Conservation (phyloP, 352 stramenopile genomes). For the Peronospora destructor region DNA sequence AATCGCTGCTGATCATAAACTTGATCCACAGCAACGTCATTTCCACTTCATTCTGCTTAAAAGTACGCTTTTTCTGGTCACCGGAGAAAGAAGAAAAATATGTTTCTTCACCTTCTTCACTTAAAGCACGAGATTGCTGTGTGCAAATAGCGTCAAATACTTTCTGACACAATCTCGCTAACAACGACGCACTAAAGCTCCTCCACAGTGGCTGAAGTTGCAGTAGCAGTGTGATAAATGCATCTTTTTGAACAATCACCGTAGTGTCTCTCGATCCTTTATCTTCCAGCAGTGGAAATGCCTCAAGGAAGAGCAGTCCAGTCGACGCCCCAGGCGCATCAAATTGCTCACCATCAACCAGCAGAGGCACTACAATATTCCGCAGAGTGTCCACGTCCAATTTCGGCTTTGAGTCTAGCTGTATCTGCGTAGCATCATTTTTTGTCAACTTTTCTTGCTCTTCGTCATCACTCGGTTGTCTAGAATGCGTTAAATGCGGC, state of each 20-base stretch:
- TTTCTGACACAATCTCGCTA: constrained; percentile 45
- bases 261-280: constrained; percentile 3
- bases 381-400: constrained; percentile 49
- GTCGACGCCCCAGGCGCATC: constrained; percentile 34
- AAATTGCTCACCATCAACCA: constrained; percentile 56
- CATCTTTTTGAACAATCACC: constrained; percentile 23
- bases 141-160: constrained; percentile 26
- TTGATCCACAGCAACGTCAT: constrained; percentile 52
- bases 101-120: constrained; percentile 7
- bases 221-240: constrained; percentile 36
- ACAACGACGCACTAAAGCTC: constrained; percentile 43
- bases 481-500: constrained; percentile 19
- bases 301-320: constrained; percentile 40
- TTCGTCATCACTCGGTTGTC: not conserved
- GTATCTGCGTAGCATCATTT: not conserved
- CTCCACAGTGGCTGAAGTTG: constrained; percentile 48
- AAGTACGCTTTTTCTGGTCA: not conserved
- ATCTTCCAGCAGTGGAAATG: constrained; percentile 3
- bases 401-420: not conserved
- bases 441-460: constrained; percentile 3
- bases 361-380: constrained; percentile 53
- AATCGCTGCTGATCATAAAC: constrained; percentile 56
- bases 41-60: constrained; percentile 26
- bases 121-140: constrained; percentile 7
- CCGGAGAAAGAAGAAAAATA: not conserved